phyloP scores from a whole-genome alignment of 306 rosid species.

The Castanea crenata region DNA sequence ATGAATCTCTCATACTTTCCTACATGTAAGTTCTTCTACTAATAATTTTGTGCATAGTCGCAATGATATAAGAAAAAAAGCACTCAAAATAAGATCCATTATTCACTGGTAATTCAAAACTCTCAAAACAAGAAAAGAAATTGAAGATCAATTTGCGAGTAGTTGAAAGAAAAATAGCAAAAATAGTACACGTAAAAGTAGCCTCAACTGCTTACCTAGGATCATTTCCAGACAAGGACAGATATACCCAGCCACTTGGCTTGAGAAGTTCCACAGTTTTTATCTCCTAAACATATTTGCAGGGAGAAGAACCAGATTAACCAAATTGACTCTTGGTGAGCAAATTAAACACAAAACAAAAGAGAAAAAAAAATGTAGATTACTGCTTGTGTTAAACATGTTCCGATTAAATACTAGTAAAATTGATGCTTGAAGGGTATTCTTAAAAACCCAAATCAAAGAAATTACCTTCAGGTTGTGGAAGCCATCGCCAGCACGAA shows the following conservation, averaged over 20 bases:
- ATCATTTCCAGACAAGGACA: constrained; percentile 79
- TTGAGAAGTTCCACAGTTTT: constrained; percentile 79
- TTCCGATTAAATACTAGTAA: background rate
- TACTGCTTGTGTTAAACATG: background rate
- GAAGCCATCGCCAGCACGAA: constrained; percentile 91
- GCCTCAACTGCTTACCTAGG: constrained; percentile 53
- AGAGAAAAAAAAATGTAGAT: background rate
- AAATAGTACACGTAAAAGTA: background rate
- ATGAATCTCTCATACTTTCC: background rate
- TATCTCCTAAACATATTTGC: constrained; percentile 64
- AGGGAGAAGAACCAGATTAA: constrained; percentile 2
- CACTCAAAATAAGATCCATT: background rate
- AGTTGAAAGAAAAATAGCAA: background rate
- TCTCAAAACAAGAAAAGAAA: background rate
- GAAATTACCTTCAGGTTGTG: constrained; percentile 77
- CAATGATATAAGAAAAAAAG: background rate
- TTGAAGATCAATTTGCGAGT: background rate
- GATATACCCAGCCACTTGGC: constrained; percentile 90
- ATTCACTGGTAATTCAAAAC: background rate
- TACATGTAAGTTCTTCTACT: background rate
- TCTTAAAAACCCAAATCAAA: background rate
- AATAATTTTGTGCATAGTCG: background rate
- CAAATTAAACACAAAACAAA: background rate
- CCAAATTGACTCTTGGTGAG: constrained; percentile 6
- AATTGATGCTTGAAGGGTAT: background rate